phyloP scores from a whole-genome alignment of 192 early-diverging fungal genomes.

The Backusella liffmaniae region DNA sequence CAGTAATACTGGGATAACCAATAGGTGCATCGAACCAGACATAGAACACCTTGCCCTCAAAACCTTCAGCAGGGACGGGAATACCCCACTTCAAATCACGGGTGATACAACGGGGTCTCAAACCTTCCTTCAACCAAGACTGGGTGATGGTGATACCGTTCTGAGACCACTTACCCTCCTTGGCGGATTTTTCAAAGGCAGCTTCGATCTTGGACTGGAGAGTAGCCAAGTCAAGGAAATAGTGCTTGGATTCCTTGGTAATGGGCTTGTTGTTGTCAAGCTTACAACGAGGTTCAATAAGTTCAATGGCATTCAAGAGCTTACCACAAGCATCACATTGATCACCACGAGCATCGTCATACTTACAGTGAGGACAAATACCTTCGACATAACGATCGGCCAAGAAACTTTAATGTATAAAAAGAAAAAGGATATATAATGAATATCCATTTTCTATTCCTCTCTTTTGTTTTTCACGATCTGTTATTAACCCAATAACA shows the following conservation, averaged over 20 bases:
- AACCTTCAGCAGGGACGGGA: conserved; percentile 83
- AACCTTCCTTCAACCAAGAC: conserved; percentile 92
- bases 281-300: conserved; percentile 95
- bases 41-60: conserved; percentile 94
- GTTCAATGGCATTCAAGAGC: conserved; percentile 88
- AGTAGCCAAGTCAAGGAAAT: conserved; percentile 85
- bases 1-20: conserved; percentile 97
- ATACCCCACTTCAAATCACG: conserved; percentile 99
- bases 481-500: neutral
- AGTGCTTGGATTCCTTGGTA: conserved; percentile 79
- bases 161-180: conserved; percentile 77
- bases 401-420: conserved; percentile 64
- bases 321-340: conserved; percentile 96
- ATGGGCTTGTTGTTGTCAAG: conserved; percentile 81
- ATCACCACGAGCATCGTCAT: conserved; percentile 95
- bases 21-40: conserved; percentile 99
- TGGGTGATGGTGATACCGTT: conserved; percentile 89
- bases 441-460: neutral
- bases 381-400: conserved; percentile 99
- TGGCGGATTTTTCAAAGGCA: conserved; percentile 70
- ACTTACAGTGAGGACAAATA: conserved; percentile 86
- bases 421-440: neutral
- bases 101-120: conserved; percentile 93
- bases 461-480: neutral
- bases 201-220: conserved; percentile 74